phyloP scores from a whole-genome alignment of 768 basidiomycete genomes.

The Suillus fuscotomentosus region DNA sequence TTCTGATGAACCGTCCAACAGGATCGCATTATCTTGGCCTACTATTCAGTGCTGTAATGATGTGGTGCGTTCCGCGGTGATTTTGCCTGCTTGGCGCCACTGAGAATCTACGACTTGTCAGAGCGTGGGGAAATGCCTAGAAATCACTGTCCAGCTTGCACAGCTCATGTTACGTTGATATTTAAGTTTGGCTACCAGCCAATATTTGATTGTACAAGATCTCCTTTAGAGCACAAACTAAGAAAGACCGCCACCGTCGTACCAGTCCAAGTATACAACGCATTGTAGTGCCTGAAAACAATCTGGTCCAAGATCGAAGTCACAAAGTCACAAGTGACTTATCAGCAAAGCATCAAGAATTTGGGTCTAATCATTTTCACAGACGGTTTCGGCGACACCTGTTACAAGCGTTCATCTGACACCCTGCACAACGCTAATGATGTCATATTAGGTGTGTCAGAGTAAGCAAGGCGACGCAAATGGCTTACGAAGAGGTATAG shows the following conservation, averaged over 20 bases:
- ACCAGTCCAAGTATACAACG: background rate
- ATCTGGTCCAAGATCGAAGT: background rate
- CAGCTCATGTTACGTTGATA: background rate
- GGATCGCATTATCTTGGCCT: constrained; percentile 83
- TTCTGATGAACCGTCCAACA: constrained; percentile 26
- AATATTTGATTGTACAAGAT: background rate
- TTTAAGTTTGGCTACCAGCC: background rate
- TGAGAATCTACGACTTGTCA: constrained; percentile 24
- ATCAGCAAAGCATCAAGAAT: background rate
- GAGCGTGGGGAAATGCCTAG: constrained; percentile 71
- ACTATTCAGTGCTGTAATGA: constrained; percentile 78
- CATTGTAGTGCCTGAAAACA: background rate
- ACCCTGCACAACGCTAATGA: constrained; percentile 32
- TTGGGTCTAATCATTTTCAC: constrained; percentile 8
- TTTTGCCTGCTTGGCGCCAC: background rate
- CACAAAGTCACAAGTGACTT: background rate
- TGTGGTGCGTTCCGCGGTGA: constrained; percentile 50
- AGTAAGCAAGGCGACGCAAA: background rate
- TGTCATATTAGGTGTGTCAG: background rate
- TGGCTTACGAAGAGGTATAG: constrained; percentile 49
- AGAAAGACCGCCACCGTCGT: background rate
- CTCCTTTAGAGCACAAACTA: background rate
- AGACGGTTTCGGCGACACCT: constrained; percentile 38
- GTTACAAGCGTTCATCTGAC: constrained; percentile 34
- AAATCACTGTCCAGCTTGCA: constrained; percentile 42